Percentiles rank a stretch among this genome's conserved stretches.
phyloP scores from a whole-genome alignment of 2,329 filamentous ascomycete species.

The Phaeoacremonium minimum region DNA sequence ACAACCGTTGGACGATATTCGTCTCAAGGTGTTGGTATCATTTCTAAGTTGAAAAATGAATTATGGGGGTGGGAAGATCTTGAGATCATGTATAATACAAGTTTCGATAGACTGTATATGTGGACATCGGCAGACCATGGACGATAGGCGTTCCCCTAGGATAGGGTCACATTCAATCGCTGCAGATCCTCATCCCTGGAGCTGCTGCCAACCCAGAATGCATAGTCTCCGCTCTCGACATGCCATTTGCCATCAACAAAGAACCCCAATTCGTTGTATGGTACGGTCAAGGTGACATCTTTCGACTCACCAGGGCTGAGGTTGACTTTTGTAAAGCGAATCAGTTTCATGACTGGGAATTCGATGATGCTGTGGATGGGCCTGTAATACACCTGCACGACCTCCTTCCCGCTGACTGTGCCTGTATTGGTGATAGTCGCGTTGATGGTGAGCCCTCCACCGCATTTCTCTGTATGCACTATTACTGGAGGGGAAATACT shows the following conservation, averaged over 20 bases:
- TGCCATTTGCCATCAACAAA: slow-evolving; percentile 18
- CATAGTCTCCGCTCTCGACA: slow-evolving; percentile 18
- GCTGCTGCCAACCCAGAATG: slow-evolving; percentile 23
- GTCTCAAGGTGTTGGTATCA: no score
- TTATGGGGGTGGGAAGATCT: no score
- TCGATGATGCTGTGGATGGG: slow-evolving; percentile 33
- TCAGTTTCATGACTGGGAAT: slow-evolving; percentile 38
- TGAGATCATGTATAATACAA: no score
- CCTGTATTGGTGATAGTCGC: slow-evolving; percentile 44
- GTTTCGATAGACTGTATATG: no score
- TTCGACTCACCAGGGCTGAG: slow-evolving; percentile 32
- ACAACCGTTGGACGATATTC: no score
- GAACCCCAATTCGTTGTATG: slow-evolving; percentile 20
- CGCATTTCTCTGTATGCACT: neutral
- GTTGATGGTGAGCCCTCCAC: neutral
- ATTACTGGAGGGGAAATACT: slow-evolving; percentile 38
- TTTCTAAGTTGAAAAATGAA: no score
- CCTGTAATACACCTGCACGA: slow-evolving; percentile 31
- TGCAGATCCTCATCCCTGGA: slow-evolving; percentile 14
- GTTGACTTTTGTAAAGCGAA: slow-evolving; percentile 41
- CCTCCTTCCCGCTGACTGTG: slow-evolving; percentile 22
- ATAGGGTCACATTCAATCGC: neutral
- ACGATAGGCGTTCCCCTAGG: no score
- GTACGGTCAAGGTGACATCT: slow-evolving; percentile 25
- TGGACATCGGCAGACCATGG: no score